A percentile compares a stretch with the other conserved stretches of the same genome.
phyloP scores from a whole-genome alignment of 2,329 filamentous ascomycete species.

The Madurella mycetomatis region DNA sequence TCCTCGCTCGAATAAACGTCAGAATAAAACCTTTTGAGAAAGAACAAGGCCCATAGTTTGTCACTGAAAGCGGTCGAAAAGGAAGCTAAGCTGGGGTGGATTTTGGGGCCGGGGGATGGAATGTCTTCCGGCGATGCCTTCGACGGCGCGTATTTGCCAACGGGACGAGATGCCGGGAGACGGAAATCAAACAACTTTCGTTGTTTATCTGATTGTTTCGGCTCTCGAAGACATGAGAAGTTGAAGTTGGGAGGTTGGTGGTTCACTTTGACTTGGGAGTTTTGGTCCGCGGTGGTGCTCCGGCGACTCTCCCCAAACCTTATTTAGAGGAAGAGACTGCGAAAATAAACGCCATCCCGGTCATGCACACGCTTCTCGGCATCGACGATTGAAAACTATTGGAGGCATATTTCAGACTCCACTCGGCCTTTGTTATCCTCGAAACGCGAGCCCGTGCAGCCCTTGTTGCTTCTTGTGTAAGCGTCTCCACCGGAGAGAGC shows the following conservation, averaged over 20 bases:
- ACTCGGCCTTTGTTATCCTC: conserved; percentile 7
- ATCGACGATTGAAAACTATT: conserved; percentile 18
- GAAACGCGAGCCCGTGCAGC: background rate
- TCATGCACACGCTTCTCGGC: background rate
- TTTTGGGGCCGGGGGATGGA: background rate
- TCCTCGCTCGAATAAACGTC: background rate
- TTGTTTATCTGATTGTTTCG: background rate
- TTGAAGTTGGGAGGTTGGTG: background rate
- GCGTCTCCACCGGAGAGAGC: conserved; percentile 8
- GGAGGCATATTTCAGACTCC: conserved; percentile 13
- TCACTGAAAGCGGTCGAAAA: background rate
- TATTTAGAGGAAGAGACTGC: background rate
- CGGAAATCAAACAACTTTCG: background rate
- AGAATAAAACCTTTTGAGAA: background rate
- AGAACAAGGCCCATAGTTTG: background rate
- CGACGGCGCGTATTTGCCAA: background rate
- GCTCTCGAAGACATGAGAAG: background rate
- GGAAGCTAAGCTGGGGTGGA: background rate
- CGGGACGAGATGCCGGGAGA: background rate
- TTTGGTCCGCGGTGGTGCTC: background rate
- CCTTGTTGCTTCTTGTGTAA: conserved; percentile 15
- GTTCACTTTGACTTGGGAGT: background rate
- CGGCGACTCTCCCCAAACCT: too few relatives aligned
- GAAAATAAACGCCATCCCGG: background rate
- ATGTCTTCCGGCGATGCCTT: background rate